These are phyloP conservation scores for Pythium scleroteichum DNA, from an alignment of 352 stramenopile species.

Conservation along the genomic window DNA sequence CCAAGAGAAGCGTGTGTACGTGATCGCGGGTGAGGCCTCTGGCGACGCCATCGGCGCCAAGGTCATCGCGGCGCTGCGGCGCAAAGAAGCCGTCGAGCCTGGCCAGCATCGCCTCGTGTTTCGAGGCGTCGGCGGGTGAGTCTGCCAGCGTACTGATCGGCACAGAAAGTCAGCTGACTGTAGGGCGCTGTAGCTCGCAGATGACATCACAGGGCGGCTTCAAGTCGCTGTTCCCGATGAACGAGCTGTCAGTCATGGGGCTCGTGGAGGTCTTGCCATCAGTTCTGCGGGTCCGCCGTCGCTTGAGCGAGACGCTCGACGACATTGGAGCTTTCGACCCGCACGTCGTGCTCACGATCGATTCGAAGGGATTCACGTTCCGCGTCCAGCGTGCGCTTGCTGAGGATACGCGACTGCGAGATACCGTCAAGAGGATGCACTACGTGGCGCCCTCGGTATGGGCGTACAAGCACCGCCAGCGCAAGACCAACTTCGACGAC, in stretches of 20 bases:
- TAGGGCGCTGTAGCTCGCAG: conserved; percentile 34
- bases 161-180: not conserved
- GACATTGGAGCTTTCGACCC: conserved; percentile 55
- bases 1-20: conserved; percentile 41
- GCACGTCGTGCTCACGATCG: conserved; percentile 73
- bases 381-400: conserved; percentile 52
- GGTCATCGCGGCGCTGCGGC: conserved; percentile 52
- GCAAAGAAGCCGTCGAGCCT: conserved; percentile 17
- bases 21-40: conserved; percentile 74
- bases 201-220: conserved; percentile 53
- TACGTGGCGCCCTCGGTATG: conserved; percentile 80
- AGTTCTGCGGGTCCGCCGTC: conserved; percentile 45
- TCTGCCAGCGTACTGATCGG: not conserved
- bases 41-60: conserved; percentile 79
- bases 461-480: conserved; percentile 62
- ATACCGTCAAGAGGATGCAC: conserved; percentile 51
- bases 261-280: conserved; percentile 66
- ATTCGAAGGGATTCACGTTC: conserved; percentile 81
- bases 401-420: conserved; percentile 15
- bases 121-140: conserved; percentile 62
- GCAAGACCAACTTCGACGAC: conserved; percentile 31
- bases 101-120: conserved; percentile 35
- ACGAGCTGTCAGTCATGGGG: conserved; percentile 76
- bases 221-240: conserved; percentile 66
- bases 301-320: conserved; percentile 47